Conservation (phyloP, 2,329 filamentous ascomycete genomes). For the Calonectria ilicicola region DNA sequence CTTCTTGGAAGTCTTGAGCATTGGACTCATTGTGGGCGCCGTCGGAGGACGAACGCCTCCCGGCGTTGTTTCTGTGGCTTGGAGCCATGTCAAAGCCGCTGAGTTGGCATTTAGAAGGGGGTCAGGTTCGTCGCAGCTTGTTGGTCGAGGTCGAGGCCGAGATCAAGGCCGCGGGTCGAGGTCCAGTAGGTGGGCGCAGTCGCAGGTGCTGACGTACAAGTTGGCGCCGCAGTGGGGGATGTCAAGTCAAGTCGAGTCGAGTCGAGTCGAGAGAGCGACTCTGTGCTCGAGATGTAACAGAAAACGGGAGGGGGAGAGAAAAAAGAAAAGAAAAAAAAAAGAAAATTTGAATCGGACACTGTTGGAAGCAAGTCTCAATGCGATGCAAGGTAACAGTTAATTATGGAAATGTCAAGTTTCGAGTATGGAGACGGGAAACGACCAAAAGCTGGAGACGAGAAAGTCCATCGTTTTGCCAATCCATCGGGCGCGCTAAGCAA, state of each 20-base stretch:
- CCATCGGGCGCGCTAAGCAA: constrained; percentile 14
- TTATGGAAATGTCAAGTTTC: constrained; percentile 5
- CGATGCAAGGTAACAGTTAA: not conserved
- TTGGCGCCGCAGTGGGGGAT: not conserved
- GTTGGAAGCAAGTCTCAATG: not conserved
- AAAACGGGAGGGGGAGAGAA: not conserved
- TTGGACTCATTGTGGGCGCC: constrained; percentile 23
- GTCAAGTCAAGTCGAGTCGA: too few relatives aligned
- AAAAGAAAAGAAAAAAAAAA: not conserved
- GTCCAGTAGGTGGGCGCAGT: not conserved
- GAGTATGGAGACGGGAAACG: not conserved
- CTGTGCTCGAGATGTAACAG: not conserved
- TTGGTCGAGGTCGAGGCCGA: not conserved
- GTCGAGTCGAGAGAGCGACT: too few relatives aligned
- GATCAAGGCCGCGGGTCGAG: not conserved
- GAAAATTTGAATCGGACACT: not conserved
- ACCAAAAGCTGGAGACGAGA: not conserved
- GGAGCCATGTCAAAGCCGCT: constrained; percentile 42
- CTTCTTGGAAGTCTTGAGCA: constrained; percentile 37
- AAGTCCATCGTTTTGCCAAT: constrained; percentile 3
- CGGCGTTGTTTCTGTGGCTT: constrained; percentile 39
- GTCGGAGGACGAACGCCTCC: constrained; percentile 29
- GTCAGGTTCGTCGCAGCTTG: not conserved
- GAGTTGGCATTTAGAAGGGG: constrained; percentile 42
- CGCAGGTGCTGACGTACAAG: not conserved